Evolutionary conservation across 768 basidiomycete genomes (phyloP).

Genomic region (Phanerodontia chrysosporium): DNA sequence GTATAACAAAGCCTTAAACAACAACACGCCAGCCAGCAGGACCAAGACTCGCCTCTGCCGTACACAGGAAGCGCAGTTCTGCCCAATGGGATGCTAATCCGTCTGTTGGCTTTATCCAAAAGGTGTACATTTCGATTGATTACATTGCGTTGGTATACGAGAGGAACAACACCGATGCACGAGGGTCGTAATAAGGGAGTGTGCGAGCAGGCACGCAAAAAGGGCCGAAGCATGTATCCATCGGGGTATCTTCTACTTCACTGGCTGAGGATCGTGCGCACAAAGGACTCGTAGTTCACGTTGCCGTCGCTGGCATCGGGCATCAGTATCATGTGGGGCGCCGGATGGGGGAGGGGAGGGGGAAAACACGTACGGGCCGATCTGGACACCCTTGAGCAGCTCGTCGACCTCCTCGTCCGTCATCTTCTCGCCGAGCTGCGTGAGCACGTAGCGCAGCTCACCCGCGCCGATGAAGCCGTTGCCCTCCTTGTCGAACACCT

Average conservation of each 20-base stretch:
- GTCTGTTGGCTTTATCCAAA: too few relatives aligned
- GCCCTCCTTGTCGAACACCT: slow-evolving; percentile 96
- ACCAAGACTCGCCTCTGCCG: too few relatives aligned
- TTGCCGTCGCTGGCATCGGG: slow-evolving; percentile 75
- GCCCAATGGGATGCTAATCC: too few relatives aligned
- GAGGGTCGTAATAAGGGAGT: background rate
- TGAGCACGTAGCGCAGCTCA: slow-evolving; percentile 76
- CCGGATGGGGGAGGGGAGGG: background rate
- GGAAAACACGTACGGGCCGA: slow-evolving; percentile 63
- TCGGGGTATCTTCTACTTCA: slow-evolving; percentile 28
- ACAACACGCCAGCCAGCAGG: too few relatives aligned
- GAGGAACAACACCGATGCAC: background rate
- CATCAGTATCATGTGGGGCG: too few relatives aligned
- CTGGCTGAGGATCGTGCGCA: slow-evolving; percentile 90
- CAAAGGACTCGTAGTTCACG: slow-evolving; percentile 96
- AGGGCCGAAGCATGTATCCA: background rate
- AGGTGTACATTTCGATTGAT: background rate
- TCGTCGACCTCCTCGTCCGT: slow-evolving; percentile 97
- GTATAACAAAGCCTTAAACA: too few relatives aligned
- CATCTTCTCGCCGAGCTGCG: slow-evolving; percentile 98
- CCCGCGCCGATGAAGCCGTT: slow-evolving; percentile 91
- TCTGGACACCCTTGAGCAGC: slow-evolving; percentile 91
- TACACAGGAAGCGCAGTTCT: too few relatives aligned
- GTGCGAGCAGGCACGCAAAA: background rate
- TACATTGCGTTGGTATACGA: slow-evolving; percentile 2